Base-by-base conservation (phyloP, 164 flowering plant species). In the Euptelea pleiosperma region DNA sequence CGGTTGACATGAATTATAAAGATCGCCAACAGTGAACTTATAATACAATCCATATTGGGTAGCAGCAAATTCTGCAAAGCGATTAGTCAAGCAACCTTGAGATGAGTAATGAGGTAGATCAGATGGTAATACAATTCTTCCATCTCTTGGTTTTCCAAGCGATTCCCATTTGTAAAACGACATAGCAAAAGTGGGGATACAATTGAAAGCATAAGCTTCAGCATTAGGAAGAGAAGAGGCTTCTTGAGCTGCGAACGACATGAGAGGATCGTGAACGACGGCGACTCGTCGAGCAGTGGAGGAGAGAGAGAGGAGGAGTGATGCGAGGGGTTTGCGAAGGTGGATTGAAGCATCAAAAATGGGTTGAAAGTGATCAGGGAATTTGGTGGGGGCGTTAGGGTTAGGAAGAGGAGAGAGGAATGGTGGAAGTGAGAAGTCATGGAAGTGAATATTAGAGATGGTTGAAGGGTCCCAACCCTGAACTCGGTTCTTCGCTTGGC, bases 241-340 rank as follows among this genome's bases (percentile, higher is more conserved):
- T n/a, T 81, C 87, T 55, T 83, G 79, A 4, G 86, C 75, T 0
- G 75, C 82, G 7, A 70, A 77, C 0, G 74, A 77, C 91, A 86
- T 82, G 8, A 86, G 57, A 5, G 86, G 55, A 59, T 89, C 93
- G 28, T 81, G 72, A n/a, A 89, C 50, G 51, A 89, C 71, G 0
- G 71, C 65, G 4, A 86, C 73, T 41, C 77, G 79, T 0, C 64
- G 46, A 1, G 61, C 16, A 1, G 29, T 19, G 12, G 59, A 0
- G 6, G 84, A 62, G 4, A 86, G 82, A 1, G 42, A 6, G 3
- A 44, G 61, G 1, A 86, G 31, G 14, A 86, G 81, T 0, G 22
- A 16, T 0, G 72, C 18, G 11, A 86, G 48, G 25, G 91, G 93
- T n/a, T 55, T n/a, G 2, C 77, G 77, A 31, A 86, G 82, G 53